Evolutionary conservation across 2,329 filamentous ascomycete genomes (phyloP), one percentile per base, ranked within the genome.

Genomic region (Aureobasidium sp.): DNA sequence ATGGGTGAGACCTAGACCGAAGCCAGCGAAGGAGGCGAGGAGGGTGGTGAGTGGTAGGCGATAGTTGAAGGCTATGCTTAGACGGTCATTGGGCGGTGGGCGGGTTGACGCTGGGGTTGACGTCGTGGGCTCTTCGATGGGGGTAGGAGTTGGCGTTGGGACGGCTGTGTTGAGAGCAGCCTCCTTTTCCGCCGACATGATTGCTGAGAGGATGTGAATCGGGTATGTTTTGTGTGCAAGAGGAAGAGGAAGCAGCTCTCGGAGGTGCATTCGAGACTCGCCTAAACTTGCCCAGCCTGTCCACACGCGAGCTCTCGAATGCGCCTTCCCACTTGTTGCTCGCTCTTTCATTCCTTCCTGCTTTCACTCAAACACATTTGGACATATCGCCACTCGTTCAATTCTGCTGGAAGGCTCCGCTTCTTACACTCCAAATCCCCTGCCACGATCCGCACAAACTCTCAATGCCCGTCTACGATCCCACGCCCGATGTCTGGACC

Each of bases 401-500:
- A 25, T n/a, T 31, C 18, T 36, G 13, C 13, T 20, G n/a, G 42
- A 38, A 9, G 18, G n/a, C 6, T 23, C 40, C 11, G 10, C 18
- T 6, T 51, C 58, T 51, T 15, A 40, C 6, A 15, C 8, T 18
- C 16, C 2, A 25, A 47, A 20, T 8, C 5, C n/a, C 18, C 10
- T 15, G 27, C 23, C 18, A 20, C 3, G 23, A 11, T 16, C 25
- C 43, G 15, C 48, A 27, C 36, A 2, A 25, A n/a, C n/a, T n/a
- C 60, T n/a, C n/a, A 29, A 70, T 69, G 67, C 67, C 71, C 16
- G 62, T 69, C 43, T 70, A 71, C 53, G 66, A 67, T 29, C 73
- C 77, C 33, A 72, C 68, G 27, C 68, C 75, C 10, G 67, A 67
- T 23, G 78, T 76, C 20, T 76, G 73, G 71, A 84, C 81, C 1